Conservation (phyloP, 805 yeast genomes). For the Yarrowia osloensis region DNA sequence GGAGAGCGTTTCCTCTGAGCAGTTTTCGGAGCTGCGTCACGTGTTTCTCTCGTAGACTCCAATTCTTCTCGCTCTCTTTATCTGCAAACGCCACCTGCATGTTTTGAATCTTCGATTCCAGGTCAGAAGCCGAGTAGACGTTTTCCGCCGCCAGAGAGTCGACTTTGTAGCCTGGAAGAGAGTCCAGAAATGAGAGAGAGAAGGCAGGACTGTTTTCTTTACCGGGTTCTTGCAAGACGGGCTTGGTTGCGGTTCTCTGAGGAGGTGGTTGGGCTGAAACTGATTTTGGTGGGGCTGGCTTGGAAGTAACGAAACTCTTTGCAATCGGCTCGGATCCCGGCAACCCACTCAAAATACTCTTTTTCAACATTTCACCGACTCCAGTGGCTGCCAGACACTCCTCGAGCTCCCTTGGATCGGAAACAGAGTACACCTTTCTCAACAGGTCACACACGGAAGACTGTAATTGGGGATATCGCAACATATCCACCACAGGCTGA, state of each 20-base stretch:
- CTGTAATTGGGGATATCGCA: constrained; percentile 32
- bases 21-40: constrained; percentile 60
- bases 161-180: neutral
- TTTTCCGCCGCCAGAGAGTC: neutral
- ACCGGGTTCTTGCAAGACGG: neutral
- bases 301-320: no score
- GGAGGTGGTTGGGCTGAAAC: no score
- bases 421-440: constrained; percentile 2
- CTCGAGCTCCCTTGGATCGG: neutral
- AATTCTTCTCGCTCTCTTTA: constrained; percentile 84
- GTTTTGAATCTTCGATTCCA: constrained; percentile 47
- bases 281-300: neutral
- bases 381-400: neutral
- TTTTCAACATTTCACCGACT: neutral
- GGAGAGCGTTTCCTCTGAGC: constrained; percentile 57
- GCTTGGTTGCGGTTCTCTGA: no score
- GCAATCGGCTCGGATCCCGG: neutral
- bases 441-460: neutral
- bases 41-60: constrained; percentile 70
- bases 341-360: neutral
- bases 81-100: constrained; percentile 55
- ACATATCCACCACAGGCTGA: constrained; percentile 42
- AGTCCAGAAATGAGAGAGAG: neutral
- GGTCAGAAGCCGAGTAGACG: constrained; percentile 24
- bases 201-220: neutral